Base-by-base conservation (phyloP, 148 eudicot species). In the Selenicereus undatus region DNA sequence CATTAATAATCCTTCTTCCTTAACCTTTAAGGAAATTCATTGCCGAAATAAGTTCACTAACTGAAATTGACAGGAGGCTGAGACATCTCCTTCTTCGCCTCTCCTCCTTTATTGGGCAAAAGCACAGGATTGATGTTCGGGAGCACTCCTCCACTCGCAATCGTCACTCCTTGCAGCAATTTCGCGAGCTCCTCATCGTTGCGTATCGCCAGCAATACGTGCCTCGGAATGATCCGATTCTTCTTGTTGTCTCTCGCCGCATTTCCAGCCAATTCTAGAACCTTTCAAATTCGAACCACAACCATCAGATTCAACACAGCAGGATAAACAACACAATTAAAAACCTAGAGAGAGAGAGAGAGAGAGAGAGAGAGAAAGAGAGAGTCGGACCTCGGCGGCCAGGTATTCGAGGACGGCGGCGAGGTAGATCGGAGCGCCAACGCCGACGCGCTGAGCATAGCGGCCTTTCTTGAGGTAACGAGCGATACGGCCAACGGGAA, bases 231-330 rank as follows among this genome's bases (percentile, higher is more conserved):
- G 14, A 88, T 86, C 84, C 90, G 81, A 56, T 70, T 80, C 81
- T 86, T 88, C 86, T 88, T 88, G 85, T 86, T 86, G 75, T 88
- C 90, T 30, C 81, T 71, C 0, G 88, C 90, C 2, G 90, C 88
- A 29, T 88, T 88, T 4, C 90, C 90, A 0, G 90, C 88, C 76
- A 88, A 75, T 17, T 86, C 88, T 56, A 86, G 68, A 42, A 88
- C 88, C 90, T 85, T 9, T 21, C 45, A 74, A 26, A 80, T n/a
- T 29, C 20, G 1, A 74, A 27, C 11, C 52, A 24, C 13, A 36
- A 24, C 13, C 20, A 16, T 80, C 71, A 54, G 36, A 71, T 79
- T 54, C 45, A 8, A 21, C 48, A 2, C 43, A 60, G 42, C 45
- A 30, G 65, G 35, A 73, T 1, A 39, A 75, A 68, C 14, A 11